These are phyloP conservation scores for Ganoderma lucidum DNA, from an alignment of 1,284 basidiomycete species.

Conservation along the genomic window DNA sequence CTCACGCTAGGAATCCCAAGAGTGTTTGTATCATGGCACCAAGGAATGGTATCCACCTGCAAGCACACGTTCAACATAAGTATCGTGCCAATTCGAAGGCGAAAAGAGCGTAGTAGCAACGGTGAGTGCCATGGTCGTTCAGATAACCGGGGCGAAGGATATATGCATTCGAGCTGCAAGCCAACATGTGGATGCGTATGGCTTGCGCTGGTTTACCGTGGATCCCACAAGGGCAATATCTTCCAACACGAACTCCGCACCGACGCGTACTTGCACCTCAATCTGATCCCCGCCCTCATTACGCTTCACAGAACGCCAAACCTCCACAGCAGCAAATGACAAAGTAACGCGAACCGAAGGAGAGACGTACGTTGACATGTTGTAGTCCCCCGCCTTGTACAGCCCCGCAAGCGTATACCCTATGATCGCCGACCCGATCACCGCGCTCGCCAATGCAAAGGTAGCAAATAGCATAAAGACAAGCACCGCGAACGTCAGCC, in stretches of 20 bases:
- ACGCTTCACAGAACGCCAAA: neutral
- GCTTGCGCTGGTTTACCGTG: neutral
- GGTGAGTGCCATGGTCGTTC: neutral
- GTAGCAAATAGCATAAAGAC: conserved; percentile 68
- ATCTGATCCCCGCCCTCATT: neutral
- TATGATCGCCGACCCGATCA: conserved; percentile 75
- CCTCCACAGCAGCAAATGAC: neutral
- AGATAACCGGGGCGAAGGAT: neutral
- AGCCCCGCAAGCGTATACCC: conserved; percentile 77
- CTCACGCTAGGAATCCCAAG: conserved; percentile 71
- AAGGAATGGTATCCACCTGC: conserved; percentile 86
- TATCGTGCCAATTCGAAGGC: neutral
- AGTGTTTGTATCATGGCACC: conserved; percentile 77
- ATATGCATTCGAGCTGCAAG: neutral
- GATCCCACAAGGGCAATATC: neutral
- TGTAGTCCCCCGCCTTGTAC: conserved; percentile 72
- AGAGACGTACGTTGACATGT: conserved; percentile 81
- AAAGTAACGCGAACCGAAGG: conserved; percentile 5
- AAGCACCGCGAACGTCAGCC: conserved; percentile 69
- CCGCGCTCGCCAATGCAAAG: conserved; percentile 66
- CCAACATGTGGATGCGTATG: neutral
- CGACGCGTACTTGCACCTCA: neutral
- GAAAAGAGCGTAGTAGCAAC: neutral
- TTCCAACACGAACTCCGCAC: neutral
- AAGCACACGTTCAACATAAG: neutral